These are phyloP conservation scores for Phanerodontia chrysosporium DNA, from an alignment of 768 basidiomycete genomes.

Conservation along the genomic window DNA sequence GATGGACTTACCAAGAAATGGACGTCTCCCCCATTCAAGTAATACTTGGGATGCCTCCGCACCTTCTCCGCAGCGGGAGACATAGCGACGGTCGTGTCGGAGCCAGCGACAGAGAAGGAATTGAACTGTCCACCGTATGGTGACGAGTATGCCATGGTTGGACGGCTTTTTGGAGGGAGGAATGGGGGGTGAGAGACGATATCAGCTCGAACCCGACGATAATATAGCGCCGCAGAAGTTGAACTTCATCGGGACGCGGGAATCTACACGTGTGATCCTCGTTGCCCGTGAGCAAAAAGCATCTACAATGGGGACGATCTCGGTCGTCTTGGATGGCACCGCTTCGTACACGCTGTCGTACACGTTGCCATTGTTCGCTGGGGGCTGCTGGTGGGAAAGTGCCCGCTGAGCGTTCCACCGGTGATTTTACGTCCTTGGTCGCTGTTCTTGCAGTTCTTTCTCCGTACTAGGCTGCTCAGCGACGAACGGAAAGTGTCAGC, in stretches of 20 bases:
- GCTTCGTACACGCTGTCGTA: not conserved
- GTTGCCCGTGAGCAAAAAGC: constrained; percentile 6
- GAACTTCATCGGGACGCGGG: constrained; percentile 9
- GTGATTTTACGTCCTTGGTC: not conserved
- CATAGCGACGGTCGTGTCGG: not conserved
- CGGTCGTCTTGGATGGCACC: not conserved
- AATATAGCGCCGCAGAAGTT: constrained; percentile 13
- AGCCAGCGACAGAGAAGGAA: not conserved
- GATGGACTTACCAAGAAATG: constrained; percentile 46
- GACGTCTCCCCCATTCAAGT: constrained; percentile 50
- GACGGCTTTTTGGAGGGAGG: not conserved
- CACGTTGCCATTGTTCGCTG: not conserved
- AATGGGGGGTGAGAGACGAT: constrained; percentile 8
- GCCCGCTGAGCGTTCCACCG: not conserved
- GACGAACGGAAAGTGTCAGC: not conserved
- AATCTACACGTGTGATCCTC: constrained; percentile 21
- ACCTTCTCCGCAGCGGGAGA: constrained; percentile 22
- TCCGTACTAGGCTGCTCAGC: not conserved
- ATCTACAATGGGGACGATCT: not conserved
- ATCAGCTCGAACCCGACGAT: not conserved
- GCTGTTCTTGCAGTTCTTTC: not conserved
- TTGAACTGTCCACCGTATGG: not conserved
- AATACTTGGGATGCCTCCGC: constrained; percentile 36
- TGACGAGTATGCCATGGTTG: constrained; percentile 7
- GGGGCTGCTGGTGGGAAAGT: not conserved